Evolutionary conservation across 495 filamentous ascomycete species (phyloP), one percentile per base, ranked within the genome.

Genomic region (Hapsidospora chrysogenum): DNA sequence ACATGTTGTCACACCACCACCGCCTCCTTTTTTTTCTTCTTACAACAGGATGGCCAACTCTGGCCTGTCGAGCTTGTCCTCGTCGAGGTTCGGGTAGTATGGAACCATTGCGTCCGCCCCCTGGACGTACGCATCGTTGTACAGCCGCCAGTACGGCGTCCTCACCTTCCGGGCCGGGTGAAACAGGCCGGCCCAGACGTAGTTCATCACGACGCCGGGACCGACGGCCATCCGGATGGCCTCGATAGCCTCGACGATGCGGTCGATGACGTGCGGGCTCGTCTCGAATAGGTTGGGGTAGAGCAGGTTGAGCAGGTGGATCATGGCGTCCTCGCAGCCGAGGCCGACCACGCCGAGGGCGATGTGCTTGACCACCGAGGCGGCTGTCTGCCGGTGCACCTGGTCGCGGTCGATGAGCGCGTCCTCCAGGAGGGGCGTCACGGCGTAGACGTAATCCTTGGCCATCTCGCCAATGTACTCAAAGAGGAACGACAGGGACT

Each of bases 391-490:
- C 13, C 92, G 77, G 58, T 99, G 92, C 4, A 99, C 92, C 58
- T 99, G 92, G 54, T 99, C 92, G 30, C 92, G 76, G 56, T 99
- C 92, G 57, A 93, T 92, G 36, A 99, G 76, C 3, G 92, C 92
- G 51, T 99, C 92, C 52, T 96, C 89, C 6, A 99, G 77, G 11
- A 99, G 64, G n/a, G 92, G 89, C 11, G 85, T 94, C 20, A 96
- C 81, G 8, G 92, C 92, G 51, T 96, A 99, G 56, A 96, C 86
- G 54, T 99, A 99, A 54, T 99, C 92, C 57, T 95, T 96, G 40
- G 84, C 85, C 92, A 99, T 95, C 57, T 99, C 89, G 34, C 89
- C 89, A 50, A 97, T 97, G 58, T 97, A 97, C 45, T 97, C 89
- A 50, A 96, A 96, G 33, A 99, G 66, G 73, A 99, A 99, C 19